A percentile compares a stretch with the other conserved stretches of the same genome.
phyloP scores from a whole-genome alignment of 2,329 filamentous ascomycete species.

The Chaetomium strumarium region DNA sequence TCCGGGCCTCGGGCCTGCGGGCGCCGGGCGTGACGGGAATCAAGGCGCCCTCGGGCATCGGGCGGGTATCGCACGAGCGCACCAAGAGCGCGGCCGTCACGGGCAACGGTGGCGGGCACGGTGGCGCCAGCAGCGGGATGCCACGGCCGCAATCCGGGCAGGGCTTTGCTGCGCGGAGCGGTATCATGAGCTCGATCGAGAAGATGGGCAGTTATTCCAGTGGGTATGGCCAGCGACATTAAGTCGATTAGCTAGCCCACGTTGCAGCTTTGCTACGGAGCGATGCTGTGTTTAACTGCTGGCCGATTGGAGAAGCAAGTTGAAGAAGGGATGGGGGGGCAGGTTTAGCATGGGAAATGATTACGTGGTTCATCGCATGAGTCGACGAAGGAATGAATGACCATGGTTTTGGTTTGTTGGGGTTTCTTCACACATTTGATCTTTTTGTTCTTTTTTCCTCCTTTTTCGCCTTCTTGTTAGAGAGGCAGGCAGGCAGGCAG shows the following conservation, averaged over 20 bases:
- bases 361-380: neutral
- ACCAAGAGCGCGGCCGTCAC: slow-evolving; percentile 36
- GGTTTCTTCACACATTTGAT: no score
- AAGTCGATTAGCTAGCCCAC: no score
- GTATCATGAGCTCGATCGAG: slow-evolving; percentile 71
- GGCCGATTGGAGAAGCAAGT: no score
- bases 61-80: slow-evolving; percentile 39
- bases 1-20: slow-evolving; percentile 41
- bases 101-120: neutral
- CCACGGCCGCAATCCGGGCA: slow-evolving; percentile 46
- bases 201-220: slow-evolving; percentile 64
- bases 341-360: neutral
- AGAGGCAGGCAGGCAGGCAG: neutral
- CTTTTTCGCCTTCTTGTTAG: no score
- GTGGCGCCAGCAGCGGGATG: slow-evolving; percentile 36
- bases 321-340: neutral
- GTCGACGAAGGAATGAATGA: neutral
- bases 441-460: neutral
- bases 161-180: slow-evolving; percentile 24
- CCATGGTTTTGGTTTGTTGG: neutral
- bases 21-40: slow-evolving; percentile 42
- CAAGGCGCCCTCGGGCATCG: slow-evolving; percentile 34
- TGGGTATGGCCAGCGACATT: slow-evolving; percentile 5
- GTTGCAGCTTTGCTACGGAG: no score
- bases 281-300: no score